A percentile compares a stretch with the other conserved stretches of the same genome.
These are phyloP conservation scores for Rosa persica DNA, from an alignment of 306 rosid species.

Conservation along the genomic window DNA sequence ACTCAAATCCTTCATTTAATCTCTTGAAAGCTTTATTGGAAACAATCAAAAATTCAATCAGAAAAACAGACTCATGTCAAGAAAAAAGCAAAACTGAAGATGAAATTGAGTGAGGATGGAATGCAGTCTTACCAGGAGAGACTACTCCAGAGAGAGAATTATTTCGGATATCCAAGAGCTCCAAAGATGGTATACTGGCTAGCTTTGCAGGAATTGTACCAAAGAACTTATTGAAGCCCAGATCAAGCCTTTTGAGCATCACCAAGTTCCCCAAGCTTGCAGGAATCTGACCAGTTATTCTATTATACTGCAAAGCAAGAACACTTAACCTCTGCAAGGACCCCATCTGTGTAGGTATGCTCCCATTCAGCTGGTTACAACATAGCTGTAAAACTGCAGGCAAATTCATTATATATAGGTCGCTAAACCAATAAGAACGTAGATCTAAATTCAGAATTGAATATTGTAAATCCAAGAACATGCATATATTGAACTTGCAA, in stretches of 20 bases:
- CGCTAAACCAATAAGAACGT: background rate
- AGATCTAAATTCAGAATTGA: background rate
- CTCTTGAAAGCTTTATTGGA: slow-evolving; percentile 54
- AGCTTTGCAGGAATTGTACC: slow-evolving; percentile 62
- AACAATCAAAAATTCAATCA: slow-evolving; percentile 29
- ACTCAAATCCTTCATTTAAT: slow-evolving; percentile 64
- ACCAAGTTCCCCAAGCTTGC: slow-evolving; percentile 55
- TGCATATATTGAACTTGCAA: background rate
- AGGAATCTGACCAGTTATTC: slow-evolving; percentile 64
- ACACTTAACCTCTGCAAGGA: slow-evolving; percentile 59
- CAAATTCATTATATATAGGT: background rate
- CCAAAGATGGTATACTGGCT: slow-evolving; percentile 40
- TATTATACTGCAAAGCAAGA: slow-evolving; percentile 75
- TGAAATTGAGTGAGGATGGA: background rate
- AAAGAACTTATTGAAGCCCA: slow-evolving; percentile 73
- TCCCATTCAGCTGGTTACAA: slow-evolving; percentile 71
- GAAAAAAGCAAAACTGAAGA: slow-evolving; percentile 1
- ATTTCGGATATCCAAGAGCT: slow-evolving; percentile 60
- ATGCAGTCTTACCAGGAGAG: slow-evolving; percentile 60
- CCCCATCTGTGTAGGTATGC: slow-evolving; percentile 63
- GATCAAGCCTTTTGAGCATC: slow-evolving; percentile 58
- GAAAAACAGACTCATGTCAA: slow-evolving; percentile 2
- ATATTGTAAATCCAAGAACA: background rate
- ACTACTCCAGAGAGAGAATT: slow-evolving; percentile 71
- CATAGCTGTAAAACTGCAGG: slow-evolving; percentile 71